Conservation (phyloP, 2,329 filamentous ascomycete species). For the Venturia carpophila region DNA sequence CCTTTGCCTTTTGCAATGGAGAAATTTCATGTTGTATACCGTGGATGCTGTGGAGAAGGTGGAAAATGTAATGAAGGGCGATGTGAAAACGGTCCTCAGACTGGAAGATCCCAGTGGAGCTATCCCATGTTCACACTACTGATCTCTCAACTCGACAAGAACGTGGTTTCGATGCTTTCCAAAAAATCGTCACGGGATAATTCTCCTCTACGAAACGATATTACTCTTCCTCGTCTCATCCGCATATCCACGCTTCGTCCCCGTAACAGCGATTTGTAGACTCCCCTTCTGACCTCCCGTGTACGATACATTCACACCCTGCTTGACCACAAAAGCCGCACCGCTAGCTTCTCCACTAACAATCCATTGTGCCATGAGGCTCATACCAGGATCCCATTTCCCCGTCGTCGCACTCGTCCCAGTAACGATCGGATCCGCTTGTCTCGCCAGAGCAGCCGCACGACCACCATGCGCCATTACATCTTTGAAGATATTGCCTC, state of each 20-base stretch:
- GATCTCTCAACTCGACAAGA: too few relatives aligned
- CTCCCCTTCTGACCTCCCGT: slow-evolving; percentile 17
- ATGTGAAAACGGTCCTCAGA: too few relatives aligned
- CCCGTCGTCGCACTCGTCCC: slow-evolving; percentile 24
- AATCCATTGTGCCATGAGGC: slow-evolving; percentile 29
- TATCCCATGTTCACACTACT: too few relatives aligned
- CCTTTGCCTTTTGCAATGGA: too few relatives aligned
- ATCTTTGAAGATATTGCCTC: slow-evolving; percentile 32
- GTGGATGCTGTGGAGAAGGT: too few relatives aligned
- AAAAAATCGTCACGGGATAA: neutral
- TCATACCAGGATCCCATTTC: slow-evolving; percentile 33
- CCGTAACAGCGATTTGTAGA: slow-evolving; percentile 22
- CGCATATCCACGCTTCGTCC: slow-evolving; percentile 25
- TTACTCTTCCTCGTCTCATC: slow-evolving; percentile 27
- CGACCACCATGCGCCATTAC: slow-evolving; percentile 29
- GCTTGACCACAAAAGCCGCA: slow-evolving; percentile 24
- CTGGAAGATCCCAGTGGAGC: too few relatives aligned
- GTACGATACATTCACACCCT: slow-evolving; percentile 23
- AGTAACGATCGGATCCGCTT: slow-evolving; percentile 26
- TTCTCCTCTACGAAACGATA: neutral
- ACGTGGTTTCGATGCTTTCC: too few relatives aligned
- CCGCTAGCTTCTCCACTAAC: slow-evolving; percentile 25
- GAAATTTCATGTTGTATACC: too few relatives aligned
- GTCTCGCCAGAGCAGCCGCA: slow-evolving; percentile 29
- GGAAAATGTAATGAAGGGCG: too few relatives aligned